Base-by-base conservation (phyloP, 306 rosid species). In the Acacia confusa region DNA sequence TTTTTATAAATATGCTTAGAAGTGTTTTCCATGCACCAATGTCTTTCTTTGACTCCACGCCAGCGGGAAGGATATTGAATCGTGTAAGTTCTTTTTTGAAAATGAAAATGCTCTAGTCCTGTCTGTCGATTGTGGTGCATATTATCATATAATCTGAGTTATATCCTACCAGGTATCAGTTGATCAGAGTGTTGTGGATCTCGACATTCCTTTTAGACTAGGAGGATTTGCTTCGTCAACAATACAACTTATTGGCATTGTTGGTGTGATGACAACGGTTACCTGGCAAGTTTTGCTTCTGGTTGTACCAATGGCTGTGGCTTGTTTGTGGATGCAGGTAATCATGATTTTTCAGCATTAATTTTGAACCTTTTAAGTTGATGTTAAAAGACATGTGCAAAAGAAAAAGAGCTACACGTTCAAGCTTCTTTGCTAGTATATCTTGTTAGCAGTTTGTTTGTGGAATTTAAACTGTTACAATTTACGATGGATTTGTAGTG, bases 301-400 rank as follows among this genome's bases (percentile, higher is more conserved):
- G 38, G 98, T 96, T 85, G 64, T 96, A 75, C 99, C 99, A 81
- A 92, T 93, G 99, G 97, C 94, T 44, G 76, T 92, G 76, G 94
- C 95, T 90, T 96, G 99, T 86, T 83, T 96, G 87, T 96, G 99
- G 99, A 96, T 96, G 98, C 99, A 96, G 97, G 99, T 95, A 88
- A 75, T 71, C 78, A 77, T 65, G 81, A 82, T 41, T n/a, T 24
- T 87, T 48, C 79, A 65, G 40, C 78, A 43, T 75, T 41, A 74
- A 48, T 48, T 71, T 68, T 63, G 16, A 70, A 57, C 78, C 50
- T 84, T 83, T 73, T 57, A 61, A 61, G 78, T 66, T 50, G 27
- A 58, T 60, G 36, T 38, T 65, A 30, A n/a, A 80, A 50, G 1
- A 61, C 27, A 30, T 70, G 7, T 55, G 69, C 70, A 74, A 15